These are phyloP conservation scores for Dichotomopilus funicola DNA, from an alignment of 2,329 filamentous ascomycete genomes.

Conservation along the genomic window DNA sequence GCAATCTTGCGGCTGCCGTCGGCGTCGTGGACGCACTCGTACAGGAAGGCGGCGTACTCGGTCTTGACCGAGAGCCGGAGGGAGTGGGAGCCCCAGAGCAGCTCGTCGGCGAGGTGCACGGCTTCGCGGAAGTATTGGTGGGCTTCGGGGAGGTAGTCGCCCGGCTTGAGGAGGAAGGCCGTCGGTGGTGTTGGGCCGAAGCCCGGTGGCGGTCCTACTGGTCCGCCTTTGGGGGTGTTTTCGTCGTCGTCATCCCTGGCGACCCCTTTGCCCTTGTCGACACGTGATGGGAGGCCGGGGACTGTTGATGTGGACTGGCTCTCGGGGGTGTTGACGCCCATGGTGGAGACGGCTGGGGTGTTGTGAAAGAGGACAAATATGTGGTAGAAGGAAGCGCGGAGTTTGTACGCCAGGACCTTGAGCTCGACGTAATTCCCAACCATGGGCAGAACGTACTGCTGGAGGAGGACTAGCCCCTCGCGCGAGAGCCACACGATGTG, in stretches of 20 bases:
- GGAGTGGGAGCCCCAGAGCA: conserved; percentile 83
- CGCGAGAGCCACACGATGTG: conserved; percentile 94
- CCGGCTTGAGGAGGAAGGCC: conserved; percentile 71
- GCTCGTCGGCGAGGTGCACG: conserved; percentile 61
- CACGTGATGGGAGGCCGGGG: conserved; percentile 28
- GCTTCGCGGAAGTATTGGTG: conserved; percentile 76
- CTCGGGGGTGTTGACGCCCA: conserved; percentile 47
- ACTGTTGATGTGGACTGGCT: conserved; percentile 30
- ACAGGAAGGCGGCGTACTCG: conserved; percentile 87
- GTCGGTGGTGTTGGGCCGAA: conserved; percentile 48
- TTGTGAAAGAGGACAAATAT: conserved; percentile 97
- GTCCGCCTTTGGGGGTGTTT: conserved; percentile 46
- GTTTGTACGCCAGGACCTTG: conserved; percentile 83
- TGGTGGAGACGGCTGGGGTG: conserved; percentile 65
- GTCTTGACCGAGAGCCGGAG: conserved; percentile 83
- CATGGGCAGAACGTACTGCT: conserved; percentile 81
- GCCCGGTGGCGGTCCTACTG: conserved; percentile 51
- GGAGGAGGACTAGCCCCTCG: conserved; percentile 82
- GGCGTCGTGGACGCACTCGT: conserved; percentile 82
- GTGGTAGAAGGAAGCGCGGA: conserved; percentile 91
- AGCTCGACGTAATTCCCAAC: conserved; percentile 73
- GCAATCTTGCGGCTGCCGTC: conserved; percentile 71
- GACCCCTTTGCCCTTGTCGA: conserved; percentile 45
- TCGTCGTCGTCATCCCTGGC: conserved; percentile 38
- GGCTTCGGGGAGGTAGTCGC: conserved; percentile 78